Base-by-base conservation (phyloP, 2,329 filamentous ascomycete species). In the Hymenoscyphus repandus region DNA sequence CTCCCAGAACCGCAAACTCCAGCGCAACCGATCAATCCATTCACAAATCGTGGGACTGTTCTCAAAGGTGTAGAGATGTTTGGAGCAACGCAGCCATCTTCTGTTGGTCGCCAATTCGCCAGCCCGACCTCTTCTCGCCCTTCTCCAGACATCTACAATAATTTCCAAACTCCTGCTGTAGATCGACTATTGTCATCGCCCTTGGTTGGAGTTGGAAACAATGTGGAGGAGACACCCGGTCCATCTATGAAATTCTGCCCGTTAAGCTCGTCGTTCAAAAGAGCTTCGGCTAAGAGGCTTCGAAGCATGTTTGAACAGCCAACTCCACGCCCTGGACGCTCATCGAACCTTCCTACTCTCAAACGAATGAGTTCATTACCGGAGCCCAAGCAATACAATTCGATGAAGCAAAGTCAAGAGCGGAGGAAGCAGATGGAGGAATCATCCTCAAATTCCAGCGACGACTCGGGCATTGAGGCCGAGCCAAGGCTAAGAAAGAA, bases 391-490 rank as follows among this genome's bases (percentile, higher is more conserved):
- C 50, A 45, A 1, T 64, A 65, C 37, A 52, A 59, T 9, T 58
- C 63, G 1, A 61, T 62, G 52, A 60, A 63, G 36, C 59, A 64
- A 33, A 64, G 60, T 7, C 64, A 65, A 41, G 62, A 65, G 43
- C 54, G 49, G 41, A 52, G 60, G 37, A 47, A 50, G 12, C 9
- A 39, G 12, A 30, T 13, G 31, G 22, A 27, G 22, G 22, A 27
- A 27, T 27, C 22, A 27, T 20, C 15, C 6, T 38, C 13, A 49
- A 55, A 27, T 50, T 42, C 5, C 18, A 57, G 60, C 0, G 55
- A 55, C 17, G 54, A 60, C 40, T 63, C 59, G 10, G 60, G 62
- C 49, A 56, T 56, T 15, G 59, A 64, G 13, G 39, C 54, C 2
- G 47, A 48, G 9, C 34, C 50, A 37, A 34, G 5, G 7, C 20